Base-by-base conservation (phyloP, 1,284 basidiomycete genomes). In the Kalmanozyma brasiliensis region DNA sequence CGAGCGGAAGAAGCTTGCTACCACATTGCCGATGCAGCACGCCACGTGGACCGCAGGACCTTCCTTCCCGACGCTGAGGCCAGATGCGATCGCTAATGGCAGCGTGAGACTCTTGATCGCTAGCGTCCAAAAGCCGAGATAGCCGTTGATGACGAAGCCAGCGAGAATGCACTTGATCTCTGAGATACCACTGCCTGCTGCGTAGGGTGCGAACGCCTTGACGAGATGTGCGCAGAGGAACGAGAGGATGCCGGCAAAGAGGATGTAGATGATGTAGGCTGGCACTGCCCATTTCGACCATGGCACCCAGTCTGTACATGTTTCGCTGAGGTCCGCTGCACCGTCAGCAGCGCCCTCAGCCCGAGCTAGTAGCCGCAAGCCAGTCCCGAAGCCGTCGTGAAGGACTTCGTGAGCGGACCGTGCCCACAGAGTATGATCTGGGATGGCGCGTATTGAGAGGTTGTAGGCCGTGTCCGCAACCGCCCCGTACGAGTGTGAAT, bases 141-240 rank as follows among this genome's bases (percentile, higher is more conserved):
- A 99, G 0, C 93, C 93, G 82, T 95, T 90, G 89, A 98, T 98
- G 76, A 94, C 87, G 83, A 99, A 98, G 1, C 96, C 96, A 6
- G 92, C 92, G 19, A 99, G 85, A 74, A 98, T 98, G 82, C 94
- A 98, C 81, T 98, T 99, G 84, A 99, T 98, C 84, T 99, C 96
- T 22, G 94, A 93, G 59, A 99, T 98, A 52, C 96, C 96, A 62
- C 94, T 97, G 5, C 96, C 95, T 8, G 96, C 96, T 9, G 96
- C 94, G 82, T 96, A 96, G 49, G 90, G 94, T 2, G 95, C 94
- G 76, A 96, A 89, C 4, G 88, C 88, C 46, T 88, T 88, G 51
- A 98, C 96, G 2, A 98, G 86, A 79, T 92, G 92, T 0, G 94
- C 91, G 91, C 71, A 74, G 0, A 69, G 38, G 26, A 32, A 34